A percentile compares a stretch with the other conserved stretches of the same genome.
phyloP scores from a whole-genome alignment of 345 rosid genomes.

The Aquilaria malaccensis region DNA sequence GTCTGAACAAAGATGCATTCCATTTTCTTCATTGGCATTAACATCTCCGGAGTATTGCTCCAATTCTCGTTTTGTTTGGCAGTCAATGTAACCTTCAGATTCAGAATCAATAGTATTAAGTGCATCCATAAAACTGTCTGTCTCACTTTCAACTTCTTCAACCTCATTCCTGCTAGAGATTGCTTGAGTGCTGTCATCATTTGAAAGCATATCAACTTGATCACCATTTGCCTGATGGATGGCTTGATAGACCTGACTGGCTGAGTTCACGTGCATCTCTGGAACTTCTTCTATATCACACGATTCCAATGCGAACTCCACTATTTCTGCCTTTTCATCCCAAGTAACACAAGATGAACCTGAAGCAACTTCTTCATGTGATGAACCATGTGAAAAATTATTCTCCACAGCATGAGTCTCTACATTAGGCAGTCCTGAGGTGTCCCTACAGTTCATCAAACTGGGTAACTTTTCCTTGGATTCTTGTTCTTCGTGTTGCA shows the following conservation, averaged over 20 bases:
- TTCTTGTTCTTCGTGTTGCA: slow-evolving; percentile 39
- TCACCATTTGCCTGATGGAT: slow-evolving; percentile 18
- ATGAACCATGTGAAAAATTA: slow-evolving; percentile 26
- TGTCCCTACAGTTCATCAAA: slow-evolving; percentile 30
- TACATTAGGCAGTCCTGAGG: slow-evolving; percentile 31
- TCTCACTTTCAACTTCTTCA: slow-evolving; percentile 69
- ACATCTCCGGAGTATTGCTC: slow-evolving; percentile 16
- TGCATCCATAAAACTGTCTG: slow-evolving; percentile 74
- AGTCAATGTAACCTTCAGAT: slow-evolving; percentile 52
- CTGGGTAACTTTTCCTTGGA: slow-evolving; percentile 36
- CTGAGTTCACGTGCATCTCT: slow-evolving; percentile 27
- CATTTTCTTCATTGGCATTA: slow-evolving; percentile 9
- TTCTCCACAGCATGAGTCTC: slow-evolving; percentile 26
- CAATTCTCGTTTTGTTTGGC: slow-evolving; percentile 40
- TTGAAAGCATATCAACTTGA: slow-evolving; percentile 19
- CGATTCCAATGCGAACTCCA: slow-evolving; percentile 33
- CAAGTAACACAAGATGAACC: slow-evolving; percentile 50
- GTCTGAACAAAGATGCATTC: background rate
- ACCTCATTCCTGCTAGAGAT: slow-evolving; percentile 20
- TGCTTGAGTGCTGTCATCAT: slow-evolving; percentile 28
- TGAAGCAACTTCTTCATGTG: slow-evolving; percentile 28
- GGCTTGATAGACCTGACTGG: slow-evolving; percentile 18
- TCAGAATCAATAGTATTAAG: slow-evolving; percentile 78
- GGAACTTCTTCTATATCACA: slow-evolving; percentile 26
- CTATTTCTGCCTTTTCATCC: slow-evolving; percentile 83